Evolutionary conservation across 768 basidiomycete species (phyloP).

Genomic region (Suillus occidentalis): DNA sequence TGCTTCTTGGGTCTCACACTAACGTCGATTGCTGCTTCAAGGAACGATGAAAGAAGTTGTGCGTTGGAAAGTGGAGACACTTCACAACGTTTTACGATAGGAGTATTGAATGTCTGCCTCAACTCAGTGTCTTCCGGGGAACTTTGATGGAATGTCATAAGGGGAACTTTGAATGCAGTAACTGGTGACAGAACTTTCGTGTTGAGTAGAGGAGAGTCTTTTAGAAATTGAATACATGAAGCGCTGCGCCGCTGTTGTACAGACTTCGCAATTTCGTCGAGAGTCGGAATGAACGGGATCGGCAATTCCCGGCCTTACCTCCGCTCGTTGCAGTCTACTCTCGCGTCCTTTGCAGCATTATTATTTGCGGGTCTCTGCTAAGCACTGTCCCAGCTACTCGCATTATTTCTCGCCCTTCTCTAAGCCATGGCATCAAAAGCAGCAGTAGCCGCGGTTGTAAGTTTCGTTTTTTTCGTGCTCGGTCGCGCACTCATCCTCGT

Average conservation of each 20-base stretch:
- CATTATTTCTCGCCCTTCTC: conserved; percentile 7
- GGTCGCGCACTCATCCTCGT: conserved; percentile 11
- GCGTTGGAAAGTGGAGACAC: neutral
- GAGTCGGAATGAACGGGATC: conserved; percentile 19
- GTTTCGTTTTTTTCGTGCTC: conserved; percentile 19
- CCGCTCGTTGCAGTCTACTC: conserved; percentile 14
- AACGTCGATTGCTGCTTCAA: neutral
- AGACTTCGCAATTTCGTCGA: conserved; percentile 6
- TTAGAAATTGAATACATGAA: neutral
- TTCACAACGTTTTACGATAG: neutral
- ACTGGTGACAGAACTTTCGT: neutral
- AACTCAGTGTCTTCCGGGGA: neutral
- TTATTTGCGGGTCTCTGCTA: conserved; percentile 1
- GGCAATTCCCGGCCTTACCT: conserved; percentile 30
- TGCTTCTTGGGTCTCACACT: neutral
- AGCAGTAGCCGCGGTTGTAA: conserved; percentile 65
- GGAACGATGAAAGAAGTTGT: neutral
- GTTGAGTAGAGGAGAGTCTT: neutral
- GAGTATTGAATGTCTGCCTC: neutral
- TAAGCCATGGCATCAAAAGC: conserved; percentile 68
- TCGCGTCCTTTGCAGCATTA: conserved; percentile 12
- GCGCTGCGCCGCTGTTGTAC: neutral
- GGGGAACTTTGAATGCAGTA: neutral
- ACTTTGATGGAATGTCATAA: neutral
- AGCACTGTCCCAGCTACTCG: conserved; percentile 1